Conservation (phyloP, 257 asterid species). For the Lantana camara region DNA sequence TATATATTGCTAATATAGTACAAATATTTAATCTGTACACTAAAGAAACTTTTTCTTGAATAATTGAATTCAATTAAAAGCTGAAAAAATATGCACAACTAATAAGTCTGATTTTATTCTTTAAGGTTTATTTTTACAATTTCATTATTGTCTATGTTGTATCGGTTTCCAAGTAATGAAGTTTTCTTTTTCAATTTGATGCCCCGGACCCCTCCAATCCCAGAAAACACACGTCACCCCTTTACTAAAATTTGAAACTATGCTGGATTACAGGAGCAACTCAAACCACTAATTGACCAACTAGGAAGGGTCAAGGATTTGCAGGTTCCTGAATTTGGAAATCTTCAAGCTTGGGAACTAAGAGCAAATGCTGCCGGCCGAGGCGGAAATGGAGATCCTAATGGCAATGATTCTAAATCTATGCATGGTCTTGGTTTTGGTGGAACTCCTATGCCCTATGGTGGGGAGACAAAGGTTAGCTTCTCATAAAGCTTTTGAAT, state of each 20-base stretch:
- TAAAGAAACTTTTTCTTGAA: too few species aligned
- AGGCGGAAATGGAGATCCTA: conserved; percentile 64
- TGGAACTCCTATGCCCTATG: conserved; percentile 89
- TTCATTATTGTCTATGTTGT: too few species aligned
- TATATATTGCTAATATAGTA: too few species aligned
- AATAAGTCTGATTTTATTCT: neutral
- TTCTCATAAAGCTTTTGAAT: conserved; percentile 11
- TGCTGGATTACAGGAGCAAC: conserved; percentile 59
- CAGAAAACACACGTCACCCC: neutral
- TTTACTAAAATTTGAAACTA: conserved; percentile 26
- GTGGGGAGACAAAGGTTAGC: conserved; percentile 88
- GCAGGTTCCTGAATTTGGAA: conserved; percentile 83
- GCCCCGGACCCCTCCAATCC: too few species aligned
- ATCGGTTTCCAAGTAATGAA: too few species aligned
- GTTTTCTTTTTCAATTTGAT: too few species aligned
- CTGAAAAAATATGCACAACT: neutral
- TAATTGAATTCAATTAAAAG: too few species aligned
- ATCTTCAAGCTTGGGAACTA: conserved; percentile 90
- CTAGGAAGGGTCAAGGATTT: conserved; percentile 88
- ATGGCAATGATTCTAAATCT: conserved; percentile 56
- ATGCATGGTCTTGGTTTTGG: conserved; percentile 67
- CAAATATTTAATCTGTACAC: too few species aligned
- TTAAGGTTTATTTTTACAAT: too few species aligned
- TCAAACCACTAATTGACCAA: conserved; percentile 83
- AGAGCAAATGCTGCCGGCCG: conserved; percentile 70